Evolutionary conservation across 2,329 filamentous ascomycete species (phyloP).

Genomic region (Chaetothyriales sp.): DNA sequence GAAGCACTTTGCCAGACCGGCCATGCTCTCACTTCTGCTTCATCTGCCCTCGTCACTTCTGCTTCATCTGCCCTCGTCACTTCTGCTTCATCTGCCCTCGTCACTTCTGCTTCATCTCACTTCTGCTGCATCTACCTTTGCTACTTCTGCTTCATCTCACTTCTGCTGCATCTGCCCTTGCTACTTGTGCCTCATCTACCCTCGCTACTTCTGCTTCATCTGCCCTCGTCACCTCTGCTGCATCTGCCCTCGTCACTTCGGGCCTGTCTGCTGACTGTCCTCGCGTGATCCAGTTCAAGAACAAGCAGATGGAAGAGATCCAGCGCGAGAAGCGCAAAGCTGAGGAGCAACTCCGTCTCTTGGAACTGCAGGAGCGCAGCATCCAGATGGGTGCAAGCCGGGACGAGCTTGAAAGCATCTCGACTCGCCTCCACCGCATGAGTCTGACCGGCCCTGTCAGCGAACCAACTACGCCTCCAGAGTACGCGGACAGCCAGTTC

Average conservation of each 20-base stretch:
- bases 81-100: too few species aligned
- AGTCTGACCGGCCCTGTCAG: constrained; percentile 57
- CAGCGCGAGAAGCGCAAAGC: constrained; percentile 79
- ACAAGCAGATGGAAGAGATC: constrained; percentile 79
- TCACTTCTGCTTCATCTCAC: too few species aligned
- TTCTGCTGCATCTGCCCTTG: too few species aligned
- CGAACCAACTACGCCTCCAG: constrained; percentile 90
- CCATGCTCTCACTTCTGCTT: neutral
- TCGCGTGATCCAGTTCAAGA: constrained; percentile 55
- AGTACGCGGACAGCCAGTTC: constrained; percentile 73
- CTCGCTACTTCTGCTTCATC: neutral
- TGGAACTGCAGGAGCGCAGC: constrained; percentile 41
- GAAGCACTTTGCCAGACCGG: neutral
- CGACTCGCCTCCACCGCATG: constrained; percentile 39
- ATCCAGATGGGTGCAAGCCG: constrained; percentile 66
- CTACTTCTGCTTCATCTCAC: neutral
- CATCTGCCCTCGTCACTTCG: neutral
- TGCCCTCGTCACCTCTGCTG: neutral
- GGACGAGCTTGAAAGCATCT: constrained; percentile 60
- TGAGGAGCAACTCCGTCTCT: constrained; percentile 79
- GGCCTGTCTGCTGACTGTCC: neutral
- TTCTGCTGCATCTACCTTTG: too few species aligned
- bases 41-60: neutral
- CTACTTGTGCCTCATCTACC: neutral
- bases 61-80: neutral